These are phyloP conservation scores for Symbiodinium natans DNA, from an alignment of 73 alveolate species.

Conservation along the genomic window DNA sequence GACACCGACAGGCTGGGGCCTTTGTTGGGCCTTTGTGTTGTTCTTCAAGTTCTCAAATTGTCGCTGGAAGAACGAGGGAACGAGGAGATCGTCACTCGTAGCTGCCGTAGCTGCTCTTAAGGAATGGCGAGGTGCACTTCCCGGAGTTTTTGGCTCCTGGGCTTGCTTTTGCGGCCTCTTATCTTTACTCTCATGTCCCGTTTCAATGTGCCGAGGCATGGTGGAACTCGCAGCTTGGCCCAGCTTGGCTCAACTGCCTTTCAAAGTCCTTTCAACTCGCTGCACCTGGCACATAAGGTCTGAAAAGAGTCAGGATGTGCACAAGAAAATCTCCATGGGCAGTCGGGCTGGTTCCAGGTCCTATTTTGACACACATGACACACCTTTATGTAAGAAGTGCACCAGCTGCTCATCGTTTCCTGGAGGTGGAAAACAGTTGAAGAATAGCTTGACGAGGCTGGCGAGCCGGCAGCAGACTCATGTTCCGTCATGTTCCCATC, in stretches of 20 bases:
- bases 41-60: too few species aligned
- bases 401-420: too few species aligned
- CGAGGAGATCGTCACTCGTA: too few species aligned
- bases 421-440: constrained; percentile 82
- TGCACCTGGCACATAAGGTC: constrained; percentile 19
- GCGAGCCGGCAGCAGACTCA: not conserved
- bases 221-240: constrained; percentile 76
- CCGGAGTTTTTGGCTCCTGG: constrained; percentile 68
- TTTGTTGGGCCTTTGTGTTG: too few species aligned
- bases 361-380: not conserved
- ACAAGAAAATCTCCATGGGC: constrained; percentile 66
- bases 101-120: not conserved
- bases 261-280: not conserved
- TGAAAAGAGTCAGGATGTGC: constrained; percentile 81
- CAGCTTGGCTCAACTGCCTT: not conserved
- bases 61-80: too few species aligned
- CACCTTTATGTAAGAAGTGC: too few species aligned
- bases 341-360: constrained; percentile 86
- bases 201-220: constrained; percentile 53
- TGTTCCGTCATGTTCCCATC: not conserved
- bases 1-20: constrained; percentile 56
- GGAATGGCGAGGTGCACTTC: constrained; percentile 90
- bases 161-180: not conserved
- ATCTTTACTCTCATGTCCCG: not conserved
- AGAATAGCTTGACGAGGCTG: not conserved